Evolutionary conservation across 495 filamentous ascomycete genomes (phyloP), one percentile per base, ranked within the genome.

Genomic region (Penicillium atrosanguineum): DNA sequence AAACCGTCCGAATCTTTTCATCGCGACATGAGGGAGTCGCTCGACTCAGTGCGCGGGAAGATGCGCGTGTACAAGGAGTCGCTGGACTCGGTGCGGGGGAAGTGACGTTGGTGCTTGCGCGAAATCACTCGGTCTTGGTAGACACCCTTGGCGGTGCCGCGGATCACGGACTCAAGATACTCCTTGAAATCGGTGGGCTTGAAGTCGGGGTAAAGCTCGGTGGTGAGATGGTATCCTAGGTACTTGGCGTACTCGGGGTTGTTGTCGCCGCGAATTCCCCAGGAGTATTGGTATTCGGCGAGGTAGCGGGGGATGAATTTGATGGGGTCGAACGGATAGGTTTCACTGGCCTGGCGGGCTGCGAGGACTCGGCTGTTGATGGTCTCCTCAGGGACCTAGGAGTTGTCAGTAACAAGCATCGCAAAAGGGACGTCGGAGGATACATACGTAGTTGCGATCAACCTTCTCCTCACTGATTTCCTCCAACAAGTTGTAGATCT

Each of bases 201-300:
- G 47, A 80, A 74, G 18, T 79, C 80, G 16, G 81, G 82, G 60
- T 84, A 85, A 43, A 84, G 59, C 44, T 83, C 80, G 54, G 77
- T 76, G 19, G 75, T 72, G 48, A 76, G 70, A 40, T 84, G 45
- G 60, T 84, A 85, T 7, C 83, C 82, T 8, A 86, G 69, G 58
- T 84, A 84, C 51, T 74, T 74, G 26, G 81, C 82, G 52, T 74
- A 74, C 48, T 82, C 79, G 0, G 77, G 78, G 44, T 70, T 78
- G 59, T 85, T 84, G 48, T 86, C 82, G 20, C 74, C 76, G 15
- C 82, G 74, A 26, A 84, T 63, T 29, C 72, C 75, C 76, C 76
- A 79, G 0, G 74, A 77, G 45, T 78, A 63, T 47, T 75, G 63
- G 53, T 84, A 83, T 53, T 84, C 70, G 51, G 73, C 67, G 15